Percentiles rank a stretch among this genome's conserved stretches.
phyloP scores from a whole-genome alignment of 139 green algal genomes.

The Bryopsis sp. region DNA sequence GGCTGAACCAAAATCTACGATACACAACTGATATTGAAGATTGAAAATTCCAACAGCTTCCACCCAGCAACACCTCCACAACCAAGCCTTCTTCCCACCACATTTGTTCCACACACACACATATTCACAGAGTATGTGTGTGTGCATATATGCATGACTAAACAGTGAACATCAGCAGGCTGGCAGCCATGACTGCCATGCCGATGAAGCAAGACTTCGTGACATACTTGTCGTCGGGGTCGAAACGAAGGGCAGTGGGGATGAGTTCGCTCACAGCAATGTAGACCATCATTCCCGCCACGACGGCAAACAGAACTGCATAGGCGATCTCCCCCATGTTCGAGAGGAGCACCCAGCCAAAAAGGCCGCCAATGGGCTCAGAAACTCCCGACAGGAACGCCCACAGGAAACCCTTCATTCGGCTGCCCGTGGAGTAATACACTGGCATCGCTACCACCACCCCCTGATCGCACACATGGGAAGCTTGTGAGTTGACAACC shows the following conservation, averaged over 20 bases:
- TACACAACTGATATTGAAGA: no score
- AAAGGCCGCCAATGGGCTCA: constrained; percentile 61
- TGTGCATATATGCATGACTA: no score
- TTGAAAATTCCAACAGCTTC: no score
- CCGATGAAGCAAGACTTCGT: constrained; percentile 41
- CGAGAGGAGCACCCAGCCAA: constrained; percentile 23
- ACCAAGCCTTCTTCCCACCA: no score
- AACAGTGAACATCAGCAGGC: constrained; percentile 55
- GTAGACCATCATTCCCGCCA: constrained; percentile 75
- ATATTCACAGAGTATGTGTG: no score
- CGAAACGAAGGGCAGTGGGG: constrained; percentile 69
- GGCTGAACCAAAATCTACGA: background rate
- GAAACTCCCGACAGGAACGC: constrained; percentile 49
- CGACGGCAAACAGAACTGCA: constrained; percentile 53
- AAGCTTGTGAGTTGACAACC: no score
- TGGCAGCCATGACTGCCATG: constrained; percentile 60
- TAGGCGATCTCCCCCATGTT: constrained; percentile 49
- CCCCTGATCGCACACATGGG: constrained; percentile 39
- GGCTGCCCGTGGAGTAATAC: constrained; percentile 65
- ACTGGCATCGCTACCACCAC: constrained; percentile 72
- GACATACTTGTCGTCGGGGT: constrained; percentile 41
- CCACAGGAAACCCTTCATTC: constrained; percentile 62
- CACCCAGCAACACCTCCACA: no score
- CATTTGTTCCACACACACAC: no score
- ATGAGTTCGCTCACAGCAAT: constrained; percentile 67